Base-by-base conservation (phyloP, 192 early-diverging fungal species). In the Coemansia sp. region DNA sequence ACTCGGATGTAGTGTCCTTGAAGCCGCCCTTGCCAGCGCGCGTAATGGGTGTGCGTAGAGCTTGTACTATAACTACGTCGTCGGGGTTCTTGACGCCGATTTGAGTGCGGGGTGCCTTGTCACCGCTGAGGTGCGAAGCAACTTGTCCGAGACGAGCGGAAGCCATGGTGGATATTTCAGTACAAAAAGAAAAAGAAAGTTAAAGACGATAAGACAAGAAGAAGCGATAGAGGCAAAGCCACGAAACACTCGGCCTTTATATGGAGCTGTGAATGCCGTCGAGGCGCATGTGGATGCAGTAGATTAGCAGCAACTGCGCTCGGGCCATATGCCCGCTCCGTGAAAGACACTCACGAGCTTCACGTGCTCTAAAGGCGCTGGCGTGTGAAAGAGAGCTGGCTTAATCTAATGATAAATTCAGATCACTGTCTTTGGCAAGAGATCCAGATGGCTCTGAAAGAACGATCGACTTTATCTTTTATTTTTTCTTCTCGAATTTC, bases 41-140 rank as follows among this genome's bases (percentile, higher is more conserved):
- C 70, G 91, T 92, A 50, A 97, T 92, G 33, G 95, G 88, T 10
- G 94, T 93, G 67, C 95, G 93, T 66, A 93, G 84, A 27, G 96
- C 96, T 67, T 89, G 82, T 63, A 96, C 93, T 63, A 98, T 94
- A 17, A 98, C 94, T 5, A 98, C 88, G 76, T 98, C 96, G 65
- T 98, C 93, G 54, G 91, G 91, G 64, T 79, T 86, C 86, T 94
- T 91, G 77, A 85, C 82, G 75, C 88, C 88, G 27, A 89, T 64
- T 71, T 86, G 83, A 44, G 87, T 88, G 75, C 71, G 75, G 11
- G 76, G 73, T 16, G 79, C 68, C 48, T 73, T 73, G 71, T 46
- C 60, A 57, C 77, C 77, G 57, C 63, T 46, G 41, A 85, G 64
- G 74, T 85, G 84, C 59, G 75, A 83, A n/a, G 80, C 72, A 4